Evolutionary conservation across 768 basidiomycete genomes (phyloP).

Genomic region (Tephrocybe sp.): DNA sequence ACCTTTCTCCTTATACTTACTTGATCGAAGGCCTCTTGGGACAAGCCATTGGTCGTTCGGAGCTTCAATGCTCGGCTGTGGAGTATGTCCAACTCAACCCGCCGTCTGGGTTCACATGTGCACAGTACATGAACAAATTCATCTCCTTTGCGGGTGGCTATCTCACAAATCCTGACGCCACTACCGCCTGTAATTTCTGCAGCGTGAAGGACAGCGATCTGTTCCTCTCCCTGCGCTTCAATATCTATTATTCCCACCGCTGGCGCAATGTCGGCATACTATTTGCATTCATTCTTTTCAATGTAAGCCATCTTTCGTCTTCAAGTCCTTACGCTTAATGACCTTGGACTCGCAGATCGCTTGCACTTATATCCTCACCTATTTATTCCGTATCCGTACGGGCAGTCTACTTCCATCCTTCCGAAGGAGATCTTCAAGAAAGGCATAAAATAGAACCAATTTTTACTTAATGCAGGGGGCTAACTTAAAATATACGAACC

Average conservation of each 20-base stretch:
- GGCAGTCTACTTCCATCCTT: conserved; percentile 27
- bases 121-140: conserved; percentile 47
- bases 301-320: conserved; percentile 33
- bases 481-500: no score
- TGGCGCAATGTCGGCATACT: conserved; percentile 58
- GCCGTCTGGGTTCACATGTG: conserved; percentile 51
- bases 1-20: conserved; percentile 52
- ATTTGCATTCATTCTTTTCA: conserved; percentile 44
- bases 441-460: not conserved
- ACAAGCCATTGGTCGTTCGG: conserved; percentile 39
- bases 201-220: conserved; percentile 54
- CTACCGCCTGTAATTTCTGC: conserved; percentile 57
- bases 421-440: conserved; percentile 16
- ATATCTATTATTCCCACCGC: conserved; percentile 50
- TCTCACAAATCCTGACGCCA: conserved; percentile 51
- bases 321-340: not conserved
- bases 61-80: conserved; percentile 43
- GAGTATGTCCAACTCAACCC: conserved; percentile 57
- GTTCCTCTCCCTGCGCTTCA: conserved; percentile 49
- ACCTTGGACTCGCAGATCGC: conserved; percentile 27
- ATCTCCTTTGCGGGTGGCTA: conserved; percentile 53
- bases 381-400: conserved; percentile 46
- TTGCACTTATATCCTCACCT: conserved; percentile 44
- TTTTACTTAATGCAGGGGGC: no score
- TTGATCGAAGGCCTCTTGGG: conserved; percentile 44